Evolutionary conservation across 306 rosid species (phyloP).

Genomic region (Elaeagnus macrophylla): DNA sequence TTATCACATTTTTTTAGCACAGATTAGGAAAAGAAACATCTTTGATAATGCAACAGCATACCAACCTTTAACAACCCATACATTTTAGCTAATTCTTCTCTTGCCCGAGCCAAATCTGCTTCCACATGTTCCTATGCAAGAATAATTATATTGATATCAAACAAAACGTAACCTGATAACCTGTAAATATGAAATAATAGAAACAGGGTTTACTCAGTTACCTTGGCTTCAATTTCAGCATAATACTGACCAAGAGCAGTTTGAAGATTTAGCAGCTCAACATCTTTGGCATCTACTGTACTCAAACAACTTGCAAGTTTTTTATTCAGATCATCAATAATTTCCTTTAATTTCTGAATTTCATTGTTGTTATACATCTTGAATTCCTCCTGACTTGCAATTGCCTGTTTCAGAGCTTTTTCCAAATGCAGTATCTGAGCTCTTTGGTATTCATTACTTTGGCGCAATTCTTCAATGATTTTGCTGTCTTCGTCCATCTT

Average conservation of each 20-base stretch:
- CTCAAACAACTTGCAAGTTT: slow-evolving; percentile 56
- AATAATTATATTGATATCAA: slow-evolving; percentile 1
- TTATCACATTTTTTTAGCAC: too few species aligned
- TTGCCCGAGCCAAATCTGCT: slow-evolving; percentile 61
- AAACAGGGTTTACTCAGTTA: slow-evolving; percentile 23
- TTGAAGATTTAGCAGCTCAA: slow-evolving; percentile 83
- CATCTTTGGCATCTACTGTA: slow-evolving; percentile 70
- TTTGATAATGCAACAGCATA: slow-evolving; percentile 7
- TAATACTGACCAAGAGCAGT: slow-evolving; percentile 97
- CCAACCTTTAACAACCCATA: slow-evolving; percentile 56
- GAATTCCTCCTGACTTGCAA: slow-evolving; percentile 54
- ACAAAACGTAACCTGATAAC: neutral
- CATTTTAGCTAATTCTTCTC: slow-evolving; percentile 62
- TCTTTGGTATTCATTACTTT: slow-evolving; percentile 48
- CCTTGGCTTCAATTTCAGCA: slow-evolving; percentile 99
- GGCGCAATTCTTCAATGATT: slow-evolving; percentile 71
- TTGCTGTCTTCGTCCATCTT: slow-evolving; percentile 96
- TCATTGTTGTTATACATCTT: slow-evolving; percentile 47
- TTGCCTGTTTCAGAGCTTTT: slow-evolving; percentile 69
- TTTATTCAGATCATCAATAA: slow-evolving; percentile 65
- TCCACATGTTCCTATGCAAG: slow-evolving; percentile 68
- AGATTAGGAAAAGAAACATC: neutral
- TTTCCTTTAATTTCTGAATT: slow-evolving; percentile 50
- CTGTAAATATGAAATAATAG: neutral
- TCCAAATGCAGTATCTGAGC: slow-evolving; percentile 60